A percentile compares a stretch with the other conserved stretches of the same genome.
Conservation (phyloP, 2,329 filamentous ascomycete species). For the Aphanoascus verrucosus region DNA sequence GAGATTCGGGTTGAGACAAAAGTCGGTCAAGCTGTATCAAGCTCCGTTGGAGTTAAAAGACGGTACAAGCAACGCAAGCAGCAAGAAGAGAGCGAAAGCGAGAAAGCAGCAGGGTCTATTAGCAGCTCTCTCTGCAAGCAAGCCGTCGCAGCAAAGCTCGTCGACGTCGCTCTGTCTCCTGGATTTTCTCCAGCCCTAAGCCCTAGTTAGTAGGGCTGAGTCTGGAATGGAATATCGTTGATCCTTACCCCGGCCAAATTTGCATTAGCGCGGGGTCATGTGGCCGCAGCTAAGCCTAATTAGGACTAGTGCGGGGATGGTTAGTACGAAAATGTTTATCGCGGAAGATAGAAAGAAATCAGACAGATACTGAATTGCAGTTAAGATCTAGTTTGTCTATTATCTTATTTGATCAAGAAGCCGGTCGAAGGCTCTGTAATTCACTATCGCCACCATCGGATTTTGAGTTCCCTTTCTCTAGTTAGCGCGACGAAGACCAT, state of each 20-base stretch:
- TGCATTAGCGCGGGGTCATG: constrained; percentile 28
- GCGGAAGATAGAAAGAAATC: too few species aligned
- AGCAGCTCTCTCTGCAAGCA: constrained; percentile 41
- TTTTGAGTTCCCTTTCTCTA: too few species aligned
- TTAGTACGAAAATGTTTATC: background rate
- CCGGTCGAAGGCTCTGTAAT: too few species aligned
- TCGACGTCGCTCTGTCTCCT: constrained; percentile 39
- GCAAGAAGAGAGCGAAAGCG: constrained; percentile 47
- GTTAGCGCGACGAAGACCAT: too few species aligned
- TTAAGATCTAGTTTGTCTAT: background rate
- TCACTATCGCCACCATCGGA: too few species aligned
- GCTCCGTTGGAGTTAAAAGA: constrained; percentile 10
- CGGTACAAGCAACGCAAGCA: constrained; percentile 35
- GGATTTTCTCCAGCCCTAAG: constrained; percentile 42
- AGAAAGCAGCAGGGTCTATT: constrained; percentile 45
- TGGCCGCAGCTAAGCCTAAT: background rate
- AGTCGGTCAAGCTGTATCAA: background rate
- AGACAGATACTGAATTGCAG: background rate
- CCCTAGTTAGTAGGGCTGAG: constrained; percentile 1
- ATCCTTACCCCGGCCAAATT: constrained; percentile 18
- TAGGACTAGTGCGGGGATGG: background rate
- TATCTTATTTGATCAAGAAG: background rate
- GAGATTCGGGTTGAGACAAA: constrained; percentile 11
- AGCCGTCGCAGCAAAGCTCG: constrained; percentile 20
- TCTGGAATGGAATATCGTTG: background rate